Conservation (phyloP, 305 asterid species). For the Stenogyne calaminthoides region DNA sequence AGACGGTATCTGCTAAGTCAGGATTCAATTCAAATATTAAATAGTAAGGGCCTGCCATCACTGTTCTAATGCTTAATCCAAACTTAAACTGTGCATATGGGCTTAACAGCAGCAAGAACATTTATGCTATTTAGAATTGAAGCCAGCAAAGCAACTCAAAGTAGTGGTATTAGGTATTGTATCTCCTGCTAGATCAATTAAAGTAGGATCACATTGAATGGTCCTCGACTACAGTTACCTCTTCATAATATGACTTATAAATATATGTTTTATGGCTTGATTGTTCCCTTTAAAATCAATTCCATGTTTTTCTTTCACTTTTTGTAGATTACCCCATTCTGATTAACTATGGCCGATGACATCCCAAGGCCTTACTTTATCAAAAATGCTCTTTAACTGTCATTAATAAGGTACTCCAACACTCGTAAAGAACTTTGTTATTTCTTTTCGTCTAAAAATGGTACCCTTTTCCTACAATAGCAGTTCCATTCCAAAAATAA, state of each 20-base stretch:
- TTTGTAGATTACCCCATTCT: background rate
- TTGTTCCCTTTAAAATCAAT: background rate
- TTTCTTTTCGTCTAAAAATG: background rate
- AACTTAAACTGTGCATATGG: background rate
- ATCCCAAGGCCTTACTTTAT: background rate
- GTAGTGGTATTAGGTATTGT: background rate
- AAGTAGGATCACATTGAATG: background rate
- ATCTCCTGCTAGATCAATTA: background rate
- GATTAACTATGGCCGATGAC: background rate
- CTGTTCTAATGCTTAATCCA: background rate
- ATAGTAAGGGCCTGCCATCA: background rate
- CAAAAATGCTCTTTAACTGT: background rate
- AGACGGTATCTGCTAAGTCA: conserved; percentile 62
- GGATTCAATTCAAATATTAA: conserved; percentile 5
- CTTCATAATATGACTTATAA: background rate
- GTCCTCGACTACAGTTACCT: background rate
- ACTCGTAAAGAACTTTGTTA: background rate
- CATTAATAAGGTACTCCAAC: background rate
- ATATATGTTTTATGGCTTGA: background rate
- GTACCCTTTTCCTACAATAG: conserved; percentile 12
- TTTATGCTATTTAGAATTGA: background rate
- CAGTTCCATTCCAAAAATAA: background rate
- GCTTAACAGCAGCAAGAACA: background rate
- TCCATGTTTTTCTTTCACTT: conserved; percentile 4
- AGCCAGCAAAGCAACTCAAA: background rate